These are phyloP conservation scores for Clavariopsis aquatica DNA, from an alignment of 495 filamentous ascomycete species.

Conservation along the genomic window DNA sequence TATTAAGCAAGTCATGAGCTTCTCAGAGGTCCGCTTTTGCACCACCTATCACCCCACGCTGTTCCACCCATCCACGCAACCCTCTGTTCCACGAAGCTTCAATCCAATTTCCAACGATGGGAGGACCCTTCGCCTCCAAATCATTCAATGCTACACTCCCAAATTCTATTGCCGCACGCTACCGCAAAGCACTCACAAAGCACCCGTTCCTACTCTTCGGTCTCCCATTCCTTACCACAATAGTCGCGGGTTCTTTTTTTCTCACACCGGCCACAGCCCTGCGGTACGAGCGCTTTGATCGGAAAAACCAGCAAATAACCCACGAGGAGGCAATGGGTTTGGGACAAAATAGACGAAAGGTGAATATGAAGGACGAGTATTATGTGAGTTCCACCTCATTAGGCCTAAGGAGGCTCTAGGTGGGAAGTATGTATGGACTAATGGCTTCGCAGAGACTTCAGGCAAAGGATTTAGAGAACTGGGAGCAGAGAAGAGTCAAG, in stretches of 20 bases:
- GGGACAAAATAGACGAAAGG: slow-evolving; percentile 64
- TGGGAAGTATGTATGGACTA: slow-evolving; percentile 2
- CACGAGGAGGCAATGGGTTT: slow-evolving; percentile 85
- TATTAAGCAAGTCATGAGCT: neutral
- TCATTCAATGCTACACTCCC: slow-evolving; percentile 49
- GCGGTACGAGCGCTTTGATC: slow-evolving; percentile 88
- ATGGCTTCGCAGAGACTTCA: slow-evolving; percentile 66
- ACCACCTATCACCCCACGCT: neutral
- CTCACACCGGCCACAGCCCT: slow-evolving; percentile 91
- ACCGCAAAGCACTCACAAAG: slow-evolving; percentile 66
- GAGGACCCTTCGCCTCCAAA: slow-evolving; percentile 65
- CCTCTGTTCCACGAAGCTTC: neutral
- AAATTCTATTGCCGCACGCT: slow-evolving; percentile 70
- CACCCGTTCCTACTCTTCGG: slow-evolving; percentile 94
- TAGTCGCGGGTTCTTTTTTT: slow-evolving; percentile 93
- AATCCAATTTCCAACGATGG: neutral
- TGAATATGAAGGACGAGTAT: slow-evolving; percentile 88
- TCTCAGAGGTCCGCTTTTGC: neutral
- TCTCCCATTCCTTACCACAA: slow-evolving; percentile 87
- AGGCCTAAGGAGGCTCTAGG: neutral
- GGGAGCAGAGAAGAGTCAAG: slow-evolving; percentile 93
- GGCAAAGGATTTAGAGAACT: slow-evolving; percentile 88
- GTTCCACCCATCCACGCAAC: neutral
- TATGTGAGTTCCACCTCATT: slow-evolving; percentile 66
- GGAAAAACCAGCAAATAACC: slow-evolving; percentile 76